Conservation (phyloP, 176 grass and related monocot species). For the Carex pumila region DNA sequence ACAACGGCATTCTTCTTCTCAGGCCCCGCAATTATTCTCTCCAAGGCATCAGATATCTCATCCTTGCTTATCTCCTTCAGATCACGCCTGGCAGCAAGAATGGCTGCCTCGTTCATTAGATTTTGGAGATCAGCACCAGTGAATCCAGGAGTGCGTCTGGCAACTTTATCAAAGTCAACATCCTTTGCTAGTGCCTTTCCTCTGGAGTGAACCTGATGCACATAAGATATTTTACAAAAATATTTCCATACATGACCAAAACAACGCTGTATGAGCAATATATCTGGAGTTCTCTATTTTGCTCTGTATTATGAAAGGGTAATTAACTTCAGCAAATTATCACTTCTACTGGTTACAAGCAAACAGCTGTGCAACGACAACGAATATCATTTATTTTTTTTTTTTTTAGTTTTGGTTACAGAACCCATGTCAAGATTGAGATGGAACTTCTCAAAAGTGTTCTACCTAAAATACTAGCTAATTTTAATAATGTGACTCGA, state of each 20-base stretch:
- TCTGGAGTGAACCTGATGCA: slow-evolving; percentile 82
- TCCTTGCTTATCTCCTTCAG: slow-evolving; percentile 99
- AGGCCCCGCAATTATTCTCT: slow-evolving; percentile 97
- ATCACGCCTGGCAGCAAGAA: slow-evolving; percentile 86
- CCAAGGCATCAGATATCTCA: slow-evolving; percentile 93
- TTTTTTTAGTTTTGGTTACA: neutral
- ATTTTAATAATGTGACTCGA: neutral
- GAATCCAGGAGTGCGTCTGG: slow-evolving; percentile 94
- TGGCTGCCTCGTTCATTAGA: slow-evolving; percentile 96
- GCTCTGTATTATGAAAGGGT: neutral
- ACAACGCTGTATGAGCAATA: neutral
- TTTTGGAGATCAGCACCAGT: slow-evolving; percentile 97
- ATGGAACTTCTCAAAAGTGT: neutral
- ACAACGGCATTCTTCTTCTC: slow-evolving; percentile 99
- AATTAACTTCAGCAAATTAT: neutral
- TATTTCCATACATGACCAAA: neutral
- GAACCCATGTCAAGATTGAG: neutral
- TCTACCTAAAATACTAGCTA: neutral
- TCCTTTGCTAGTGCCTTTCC: slow-evolving; percentile 91
- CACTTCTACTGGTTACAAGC: neutral
- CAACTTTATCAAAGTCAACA: slow-evolving; percentile 93
- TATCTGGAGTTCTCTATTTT: neutral
- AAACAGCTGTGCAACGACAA: neutral
- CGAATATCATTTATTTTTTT: neutral
- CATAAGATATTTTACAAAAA: neutral